Percentiles rank a stretch among this genome's conserved stretches.
phyloP scores from a whole-genome alignment of 257 asterid genomes.

The Mentha longifolia region DNA sequence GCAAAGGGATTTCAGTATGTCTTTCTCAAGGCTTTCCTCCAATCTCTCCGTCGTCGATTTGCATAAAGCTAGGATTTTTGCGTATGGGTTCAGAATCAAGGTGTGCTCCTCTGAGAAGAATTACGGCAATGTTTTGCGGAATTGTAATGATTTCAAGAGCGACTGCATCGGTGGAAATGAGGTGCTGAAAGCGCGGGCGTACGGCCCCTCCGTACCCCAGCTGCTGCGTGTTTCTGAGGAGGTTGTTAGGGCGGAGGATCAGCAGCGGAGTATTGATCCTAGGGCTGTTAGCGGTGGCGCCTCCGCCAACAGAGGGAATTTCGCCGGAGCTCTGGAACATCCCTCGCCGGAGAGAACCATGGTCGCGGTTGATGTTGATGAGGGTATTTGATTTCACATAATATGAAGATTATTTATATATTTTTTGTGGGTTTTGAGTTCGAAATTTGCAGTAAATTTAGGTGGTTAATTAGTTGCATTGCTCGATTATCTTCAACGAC shows the following conservation, averaged over 20 bases:
- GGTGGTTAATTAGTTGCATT: neutral
- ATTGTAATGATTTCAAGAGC: slow-evolving; percentile 19
- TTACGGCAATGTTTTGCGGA: slow-evolving; percentile 32
- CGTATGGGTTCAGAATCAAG: slow-evolving; percentile 39
- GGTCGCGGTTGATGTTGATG: slow-evolving; percentile 92
- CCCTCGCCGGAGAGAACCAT: slow-evolving; percentile 46
- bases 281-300: slow-evolving; percentile 39
- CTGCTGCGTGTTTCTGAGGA: slow-evolving; percentile 50
- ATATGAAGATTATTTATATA: neutral
- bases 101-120: slow-evolving; percentile 40
- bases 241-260: slow-evolving; percentile 38
- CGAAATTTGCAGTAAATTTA: neutral
- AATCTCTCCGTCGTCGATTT: slow-evolving; percentile 29
- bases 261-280: slow-evolving; percentile 19
- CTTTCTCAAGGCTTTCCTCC: slow-evolving; percentile 38
- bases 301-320: slow-evolving; percentile 40
- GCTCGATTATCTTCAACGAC: neutral
- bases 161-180: slow-evolving; percentile 34
- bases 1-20: slow-evolving; percentile 47
- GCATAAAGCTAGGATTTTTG: slow-evolving; percentile 32
- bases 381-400: slow-evolving; percentile 58
- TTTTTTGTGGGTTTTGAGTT: slow-evolving; percentile 1
- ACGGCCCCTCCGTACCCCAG: slow-evolving; percentile 43
- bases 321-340: slow-evolving; percentile 35
- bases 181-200: slow-evolving; percentile 41